Percentiles rank a stretch among this genome's conserved stretches.
These are phyloP conservation scores for Mortierella sp. DNA, from an alignment of 371 early-diverging fungal species.

Conservation along the genomic window DNA sequence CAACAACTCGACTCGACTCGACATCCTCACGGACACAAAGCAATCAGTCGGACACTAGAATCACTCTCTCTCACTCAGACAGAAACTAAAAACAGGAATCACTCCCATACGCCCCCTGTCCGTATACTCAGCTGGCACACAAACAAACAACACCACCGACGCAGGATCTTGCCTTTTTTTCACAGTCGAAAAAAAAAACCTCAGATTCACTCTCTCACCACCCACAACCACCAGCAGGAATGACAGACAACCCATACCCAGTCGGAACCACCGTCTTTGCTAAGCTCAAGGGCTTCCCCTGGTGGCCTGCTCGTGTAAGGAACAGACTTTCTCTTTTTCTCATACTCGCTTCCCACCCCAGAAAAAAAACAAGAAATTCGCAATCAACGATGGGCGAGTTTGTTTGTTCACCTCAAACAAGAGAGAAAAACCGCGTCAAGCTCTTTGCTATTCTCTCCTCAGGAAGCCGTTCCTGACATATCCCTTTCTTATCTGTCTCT, in stretches of 20 bases:
- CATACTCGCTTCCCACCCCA: neutral
- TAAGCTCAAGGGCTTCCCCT: constrained; percentile 82
- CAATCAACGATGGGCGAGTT: constrained; percentile 5
- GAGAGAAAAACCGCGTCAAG: neutral
- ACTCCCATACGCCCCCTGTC: neutral
- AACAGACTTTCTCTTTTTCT: neutral
- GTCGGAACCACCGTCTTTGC: constrained; percentile 79
- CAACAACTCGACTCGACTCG: constrained; percentile 6
- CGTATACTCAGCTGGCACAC: neutral
- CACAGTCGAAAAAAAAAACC: neutral
- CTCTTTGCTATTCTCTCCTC: neutral
- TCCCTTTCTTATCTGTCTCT: neutral
- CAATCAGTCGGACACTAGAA: constrained; percentile 1
- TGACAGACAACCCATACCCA: constrained; percentile 61
- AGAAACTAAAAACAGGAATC: neutral
- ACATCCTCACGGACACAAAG: neutral
- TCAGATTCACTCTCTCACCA: neutral
- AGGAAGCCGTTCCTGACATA: neutral
- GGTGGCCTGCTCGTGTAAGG: constrained; percentile 86
- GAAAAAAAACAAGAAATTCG: constrained; percentile 1
- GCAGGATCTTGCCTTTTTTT: constrained; percentile 10
- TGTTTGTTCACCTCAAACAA: neutral
- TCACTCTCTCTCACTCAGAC: neutral
- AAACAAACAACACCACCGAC: neutral
- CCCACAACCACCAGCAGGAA: constrained; percentile 17